Evolutionary conservation across 2,329 filamentous ascomycete species (phyloP).

Genomic region (Pseudogymnoascus sp.): DNA sequence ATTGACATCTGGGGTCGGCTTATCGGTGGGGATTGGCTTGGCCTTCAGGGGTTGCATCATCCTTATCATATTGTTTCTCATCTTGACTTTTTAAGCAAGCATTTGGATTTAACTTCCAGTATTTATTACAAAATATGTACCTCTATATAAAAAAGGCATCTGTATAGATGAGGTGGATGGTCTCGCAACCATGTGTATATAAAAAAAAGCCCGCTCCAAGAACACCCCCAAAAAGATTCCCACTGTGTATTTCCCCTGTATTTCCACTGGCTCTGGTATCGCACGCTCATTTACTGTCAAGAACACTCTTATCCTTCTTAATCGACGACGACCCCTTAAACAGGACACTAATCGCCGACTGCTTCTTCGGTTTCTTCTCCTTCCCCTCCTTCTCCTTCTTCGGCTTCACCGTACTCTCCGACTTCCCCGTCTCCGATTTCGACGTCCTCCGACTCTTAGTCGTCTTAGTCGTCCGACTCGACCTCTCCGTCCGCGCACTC

Average conservation of each 20-base stretch:
- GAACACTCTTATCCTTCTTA: background rate
- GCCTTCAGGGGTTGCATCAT: background rate
- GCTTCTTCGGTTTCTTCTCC: background rate
- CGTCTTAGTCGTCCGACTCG: constrained; percentile 22
- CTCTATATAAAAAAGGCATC: constrained; percentile 6
- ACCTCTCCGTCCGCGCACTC: constrained; percentile 21
- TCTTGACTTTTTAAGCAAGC: background rate
- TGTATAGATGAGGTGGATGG: constrained; percentile 6
- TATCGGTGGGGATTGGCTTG: background rate
- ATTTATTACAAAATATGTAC: constrained; percentile 2
- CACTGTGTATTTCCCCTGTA: background rate
- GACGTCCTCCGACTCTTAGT: constrained; percentile 13
- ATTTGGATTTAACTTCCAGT: background rate
- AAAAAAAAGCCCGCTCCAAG: background rate
- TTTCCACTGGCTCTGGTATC: background rate
- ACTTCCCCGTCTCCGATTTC: constrained; percentile 20
- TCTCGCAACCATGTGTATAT: constrained; percentile 7
- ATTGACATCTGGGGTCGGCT: background rate
- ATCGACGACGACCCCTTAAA: background rate
- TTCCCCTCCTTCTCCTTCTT: background rate
- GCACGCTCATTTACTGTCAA: background rate
- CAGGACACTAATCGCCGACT: constrained; percentile 1
- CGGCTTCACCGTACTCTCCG: background rate
- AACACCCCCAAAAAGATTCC: background rate
- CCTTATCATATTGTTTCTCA: background rate